A percentile compares a stretch with the other conserved stretches of the same genome.
Evolutionary conservation across 352 stramenopile genomes (phyloP).

Genomic region (Blastocystis sp.): DNA sequence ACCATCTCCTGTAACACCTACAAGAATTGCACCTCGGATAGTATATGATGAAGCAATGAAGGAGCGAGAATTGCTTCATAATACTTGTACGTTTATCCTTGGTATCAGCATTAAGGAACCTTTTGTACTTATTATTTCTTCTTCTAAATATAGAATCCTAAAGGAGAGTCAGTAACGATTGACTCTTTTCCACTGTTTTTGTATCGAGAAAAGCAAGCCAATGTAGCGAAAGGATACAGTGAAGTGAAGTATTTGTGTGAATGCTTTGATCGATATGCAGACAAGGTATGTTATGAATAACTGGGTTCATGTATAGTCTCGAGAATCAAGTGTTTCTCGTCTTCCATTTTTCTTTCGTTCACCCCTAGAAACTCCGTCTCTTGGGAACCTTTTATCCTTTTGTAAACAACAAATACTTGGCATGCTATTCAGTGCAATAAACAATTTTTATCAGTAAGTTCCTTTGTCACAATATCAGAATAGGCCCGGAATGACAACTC

Average conservation of each 20-base stretch:
- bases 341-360: neutral
- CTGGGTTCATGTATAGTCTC: neutral
- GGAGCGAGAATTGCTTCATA: conserved; percentile 13
- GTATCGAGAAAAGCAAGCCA: neutral
- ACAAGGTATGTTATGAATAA: neutral
- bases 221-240: neutral
- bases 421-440: neutral
- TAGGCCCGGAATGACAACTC: neutral
- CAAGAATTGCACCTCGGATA: neutral
- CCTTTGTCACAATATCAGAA: neutral
- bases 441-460: conserved; percentile 44
- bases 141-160: conserved; percentile 14
- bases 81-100: conserved; percentile 10
- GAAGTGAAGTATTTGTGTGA: conserved; percentile 35
- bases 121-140: neutral
- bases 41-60: conserved; percentile 37
- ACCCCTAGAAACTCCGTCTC: neutral
- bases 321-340: neutral
- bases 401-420: neutral
- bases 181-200: neutral
- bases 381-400: neutral
- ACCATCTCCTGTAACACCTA: neutral
- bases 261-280: neutral
- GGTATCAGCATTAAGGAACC: neutral
- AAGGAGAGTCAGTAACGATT: neutral